Conservation (phyloP, 2,329 filamentous ascomycete species). For the Dactylonectria macrodidyma region DNA sequence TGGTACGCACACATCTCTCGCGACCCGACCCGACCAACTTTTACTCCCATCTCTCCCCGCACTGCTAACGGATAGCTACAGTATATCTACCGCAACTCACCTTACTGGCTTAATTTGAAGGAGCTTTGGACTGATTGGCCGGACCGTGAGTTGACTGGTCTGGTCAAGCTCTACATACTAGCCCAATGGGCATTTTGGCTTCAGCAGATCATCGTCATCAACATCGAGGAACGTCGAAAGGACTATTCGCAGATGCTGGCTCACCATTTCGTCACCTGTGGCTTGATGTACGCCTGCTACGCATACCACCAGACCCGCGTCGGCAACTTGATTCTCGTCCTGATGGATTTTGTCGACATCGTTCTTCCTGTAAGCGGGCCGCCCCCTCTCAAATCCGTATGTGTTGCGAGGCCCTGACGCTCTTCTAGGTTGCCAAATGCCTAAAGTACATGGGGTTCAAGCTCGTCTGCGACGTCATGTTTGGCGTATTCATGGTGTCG, state of each 20-base stretch:
- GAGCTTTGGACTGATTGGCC: slow-evolving; percentile 91
- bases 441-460: slow-evolving; percentile 89
- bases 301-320: slow-evolving; percentile 89
- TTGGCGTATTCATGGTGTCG: slow-evolving; percentile 85
- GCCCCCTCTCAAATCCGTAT: neutral
- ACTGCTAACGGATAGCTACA: slow-evolving; percentile 52
- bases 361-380: slow-evolving; percentile 80
- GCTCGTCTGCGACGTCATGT: slow-evolving; percentile 82
- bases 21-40: neutral
- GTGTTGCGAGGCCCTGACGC: neutral
- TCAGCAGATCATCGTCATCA: slow-evolving; percentile 92
- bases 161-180: slow-evolving; percentile 91
- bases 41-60: neutral
- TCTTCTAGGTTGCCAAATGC: slow-evolving; percentile 84
- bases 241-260: slow-evolving; percentile 96
- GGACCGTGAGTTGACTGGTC: slow-evolving; percentile 77
- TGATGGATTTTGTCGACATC: slow-evolving; percentile 94
- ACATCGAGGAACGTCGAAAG: slow-evolving; percentile 93
- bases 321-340: slow-evolving; percentile 86
- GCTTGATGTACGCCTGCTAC: slow-evolving; percentile 85
- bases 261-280: slow-evolving; percentile 91
- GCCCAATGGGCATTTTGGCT: slow-evolving; percentile 93
- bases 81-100: slow-evolving; percentile 84
- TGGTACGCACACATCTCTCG: slow-evolving; percentile 70
- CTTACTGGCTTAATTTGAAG: slow-evolving; percentile 82